Base-by-base conservation (phyloP, 176 grass and related monocot species). In the Phragmites australis region DNA sequence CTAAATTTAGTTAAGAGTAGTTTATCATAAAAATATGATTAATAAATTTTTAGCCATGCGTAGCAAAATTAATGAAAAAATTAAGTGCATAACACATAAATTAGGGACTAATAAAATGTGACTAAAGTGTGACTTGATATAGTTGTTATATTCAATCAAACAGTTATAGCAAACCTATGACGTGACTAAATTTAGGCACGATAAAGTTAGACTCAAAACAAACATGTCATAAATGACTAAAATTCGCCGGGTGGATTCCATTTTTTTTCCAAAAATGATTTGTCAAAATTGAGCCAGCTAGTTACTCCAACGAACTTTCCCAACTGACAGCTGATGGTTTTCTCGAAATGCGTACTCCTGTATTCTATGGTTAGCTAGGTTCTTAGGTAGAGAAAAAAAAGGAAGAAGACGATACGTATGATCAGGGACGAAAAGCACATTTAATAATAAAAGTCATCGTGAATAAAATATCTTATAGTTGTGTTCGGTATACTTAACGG, bases 401-500 rank as follows among this genome's bases (percentile, higher is more conserved):
- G 17, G 9, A 17, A 23, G 30, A 53, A 45, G 39, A 44, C 6
- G 59, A 55, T 32, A 52, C 45, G 9, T 55, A 56, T 18, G 9
- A 52, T 73, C 30, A n/a, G 3, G 3, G 51, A 34, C 9, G 47
- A 53, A 44, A 75, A 8, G 37, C 16, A 31, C 48, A 57, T 31
- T 27, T 29, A 8, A 41, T 26, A 71, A 52, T 43, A 18, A 9
- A 44, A 79, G 15, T 55, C 9, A 2, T 8, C 15, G 19, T 9
- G 0, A 67, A 26, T 42, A 76, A 19, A 39, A 14, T 70, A 27
- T 1, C 2, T 0, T 30, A 6, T 1, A 48, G 39, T 14, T 34
- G 22, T 23, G 79, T 26, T 77, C 15, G 63, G 23, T 81, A 68
- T 16, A 32, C 75, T 83, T 41, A 32, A 74, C 67, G 18, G 75